A percentile compares a stretch with the other conserved stretches of the same genome.
phyloP scores from a whole-genome alignment of 1,139 yeast genomes.

The Blastobotrys serpentis region DNA sequence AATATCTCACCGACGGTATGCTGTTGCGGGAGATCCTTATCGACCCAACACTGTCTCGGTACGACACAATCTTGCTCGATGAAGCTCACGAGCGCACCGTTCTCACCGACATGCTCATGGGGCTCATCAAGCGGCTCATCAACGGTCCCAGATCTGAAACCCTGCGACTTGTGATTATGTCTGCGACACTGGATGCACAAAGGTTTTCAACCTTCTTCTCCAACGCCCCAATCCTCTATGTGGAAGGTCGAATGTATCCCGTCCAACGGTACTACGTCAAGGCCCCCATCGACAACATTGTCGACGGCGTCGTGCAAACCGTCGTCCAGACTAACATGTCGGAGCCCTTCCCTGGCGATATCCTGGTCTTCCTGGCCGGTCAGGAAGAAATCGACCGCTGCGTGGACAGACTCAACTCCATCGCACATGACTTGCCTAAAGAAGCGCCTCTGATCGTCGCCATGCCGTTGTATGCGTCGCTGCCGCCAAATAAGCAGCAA shows the following conservation, averaged over 20 bases:
- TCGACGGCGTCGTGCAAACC: conserved; percentile 72
- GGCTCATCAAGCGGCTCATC: conserved; percentile 72
- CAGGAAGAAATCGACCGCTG: conserved; percentile 96
- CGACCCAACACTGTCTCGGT: conserved; percentile 60
- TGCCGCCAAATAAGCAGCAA: conserved; percentile 81
- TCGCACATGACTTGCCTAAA: conserved; percentile 65
- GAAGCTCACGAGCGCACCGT: conserved; percentile 98
- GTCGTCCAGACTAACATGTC: conserved; percentile 75
- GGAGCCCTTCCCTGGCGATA: conserved; percentile 78
- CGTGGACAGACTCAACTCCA: conserved; percentile 56
- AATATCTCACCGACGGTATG: conserved; percentile 97
- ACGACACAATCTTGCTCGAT: conserved; percentile 80
- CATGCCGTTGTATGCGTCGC: conserved; percentile 87
- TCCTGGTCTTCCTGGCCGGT: conserved; percentile 88
- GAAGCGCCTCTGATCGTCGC: conserved; percentile 77
- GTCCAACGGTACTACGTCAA: conserved; percentile 69
- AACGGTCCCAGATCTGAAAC: conserved; percentile 34
- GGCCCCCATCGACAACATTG: conserved; percentile 70
- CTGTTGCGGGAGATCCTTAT: conserved; percentile 84
- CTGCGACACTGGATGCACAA: conserved; percentile 96
- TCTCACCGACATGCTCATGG: conserved; percentile 83
- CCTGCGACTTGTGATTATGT: conserved; percentile 71
- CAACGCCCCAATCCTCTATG: conserved; percentile 73
- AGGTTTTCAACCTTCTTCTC: conserved; percentile 75
- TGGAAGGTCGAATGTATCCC: conserved; percentile 88